Evolutionary conservation across 495 filamentous ascomycete species (phyloP), one percentile per base, ranked within the genome.

Genomic region (Daldinia decipiens): DNA sequence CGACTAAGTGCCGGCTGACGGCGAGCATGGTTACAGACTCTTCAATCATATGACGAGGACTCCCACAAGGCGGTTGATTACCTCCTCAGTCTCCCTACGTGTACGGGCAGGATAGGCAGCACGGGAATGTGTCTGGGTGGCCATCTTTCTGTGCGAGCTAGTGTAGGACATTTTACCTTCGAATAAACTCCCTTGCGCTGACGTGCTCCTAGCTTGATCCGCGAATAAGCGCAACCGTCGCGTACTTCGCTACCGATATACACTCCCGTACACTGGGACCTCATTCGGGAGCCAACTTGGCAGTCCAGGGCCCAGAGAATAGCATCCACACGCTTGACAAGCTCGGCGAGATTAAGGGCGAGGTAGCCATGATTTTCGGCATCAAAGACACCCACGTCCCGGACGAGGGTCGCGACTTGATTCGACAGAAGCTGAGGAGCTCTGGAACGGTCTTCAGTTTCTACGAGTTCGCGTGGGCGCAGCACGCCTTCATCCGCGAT

Each of bases 41-140:
- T 97, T 24, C 83, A 89, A 34, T 93, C 92, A 34, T 98, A 98
- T 78, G 94, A 97, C 68, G 94, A 92, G 80, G 95, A 98, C 77
- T 87, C 92, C 24, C 84, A 80, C 24, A 82, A 93, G 43, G 82
- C 87, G n/a, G 89, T 98, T 56, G 87, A 92, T 77, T 81, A 87
- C 65, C 88, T 98, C 5, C 80, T 96, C 45, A 85, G 85, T 13
- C 85, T 97, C 11, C 82, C 85, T 7, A 97, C 92, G 21, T 97
- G 94, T 78, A 97, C 89, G 24, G 94, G 95, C 34, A 87, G 87
- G 11, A 88, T 98, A 59, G 95, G 95, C 45, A 83, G 92, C 2
- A 97, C 94, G 7, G 95, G 95, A 34, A 98, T 98, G 95, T 97
- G 95, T 78, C 88, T 98, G 3, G 95, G 95, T 58, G 95, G 95